Conservation (phyloP, 2,329 filamentous ascomycete species). For the Pyrenophora seminiperda region DNA sequence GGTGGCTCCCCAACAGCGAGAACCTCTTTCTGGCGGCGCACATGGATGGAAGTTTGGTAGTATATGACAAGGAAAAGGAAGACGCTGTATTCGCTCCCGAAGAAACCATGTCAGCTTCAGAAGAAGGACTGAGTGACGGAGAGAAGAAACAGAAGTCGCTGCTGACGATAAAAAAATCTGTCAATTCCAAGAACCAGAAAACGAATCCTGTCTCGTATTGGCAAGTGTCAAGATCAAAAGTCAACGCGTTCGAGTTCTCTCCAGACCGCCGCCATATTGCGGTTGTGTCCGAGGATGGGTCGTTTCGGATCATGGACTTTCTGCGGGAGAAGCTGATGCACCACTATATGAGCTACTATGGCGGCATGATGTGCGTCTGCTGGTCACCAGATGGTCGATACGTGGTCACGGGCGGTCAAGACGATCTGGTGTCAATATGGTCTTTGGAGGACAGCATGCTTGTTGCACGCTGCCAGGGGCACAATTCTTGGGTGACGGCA, state of each 20-base stretch:
- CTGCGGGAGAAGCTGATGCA: constrained; percentile 89
- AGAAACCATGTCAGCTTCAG: constrained; percentile 47
- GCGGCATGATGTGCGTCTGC: constrained; percentile 87
- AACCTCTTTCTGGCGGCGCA: constrained; percentile 91
- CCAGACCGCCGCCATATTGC: constrained; percentile 87
- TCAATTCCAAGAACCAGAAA: constrained; percentile 92
- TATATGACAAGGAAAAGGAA: constrained; percentile 98
- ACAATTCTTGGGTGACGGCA: constrained; percentile 92
- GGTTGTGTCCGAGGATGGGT: constrained; percentile 89
- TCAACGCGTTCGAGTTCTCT: constrained; percentile 91
- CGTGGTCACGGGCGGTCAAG: constrained; percentile 91
- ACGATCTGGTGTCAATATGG: constrained; percentile 97
- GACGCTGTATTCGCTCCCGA: constrained; percentile 80
- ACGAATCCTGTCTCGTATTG: constrained; percentile 89
- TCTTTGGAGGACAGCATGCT: constrained; percentile 81
- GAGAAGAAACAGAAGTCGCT: constrained; percentile 41
- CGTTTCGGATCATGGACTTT: constrained; percentile 88
- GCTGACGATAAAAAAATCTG: constrained; percentile 83
- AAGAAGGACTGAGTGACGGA: constrained; percentile 38
- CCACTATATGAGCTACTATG: constrained; percentile 89
- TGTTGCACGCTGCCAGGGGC: constrained; percentile 90
- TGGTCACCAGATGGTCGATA: constrained; percentile 99
- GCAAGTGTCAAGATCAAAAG: constrained; percentile 88
- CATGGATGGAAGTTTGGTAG: constrained; percentile 85
- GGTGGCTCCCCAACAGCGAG: constrained; percentile 93